These are phyloP conservation scores for rapeseed (Brassica napus) DNA, from an alignment of 345 rosid species.

Conservation along the genomic window DNA sequence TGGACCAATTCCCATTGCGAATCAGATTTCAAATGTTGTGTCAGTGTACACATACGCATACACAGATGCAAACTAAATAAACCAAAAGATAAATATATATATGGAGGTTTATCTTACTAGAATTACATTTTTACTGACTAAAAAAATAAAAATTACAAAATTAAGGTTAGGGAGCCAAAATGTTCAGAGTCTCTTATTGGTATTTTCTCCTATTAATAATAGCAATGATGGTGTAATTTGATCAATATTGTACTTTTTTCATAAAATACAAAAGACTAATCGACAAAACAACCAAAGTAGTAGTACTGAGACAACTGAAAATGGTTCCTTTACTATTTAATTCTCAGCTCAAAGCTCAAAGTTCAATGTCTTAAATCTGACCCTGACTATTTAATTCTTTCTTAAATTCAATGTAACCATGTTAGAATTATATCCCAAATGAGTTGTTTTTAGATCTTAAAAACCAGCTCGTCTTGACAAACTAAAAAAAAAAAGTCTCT, in stretches of 20 bases:
- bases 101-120: background rate
- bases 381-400: background rate
- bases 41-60: slow-evolving; percentile 19
- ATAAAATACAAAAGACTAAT: slow-evolving; percentile 24
- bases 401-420: slow-evolving; percentile 20
- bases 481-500: background rate
- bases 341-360: no score
- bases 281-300: slow-evolving; percentile 35
- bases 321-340: slow-evolving; percentile 35
- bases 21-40: slow-evolving; percentile 39
- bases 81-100: background rate
- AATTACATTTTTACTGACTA: slow-evolving; percentile 1
- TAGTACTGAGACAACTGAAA: slow-evolving; percentile 23
- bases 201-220: no score
- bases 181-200: no score
- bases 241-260: background rate
- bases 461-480: slow-evolving; percentile 8
- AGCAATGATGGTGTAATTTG: background rate
- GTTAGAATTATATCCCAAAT: background rate
- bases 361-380: slow-evolving; percentile 33
- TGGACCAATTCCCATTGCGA: slow-evolving; percentile 74
- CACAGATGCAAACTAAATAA: background rate
- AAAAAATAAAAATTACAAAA: background rate
- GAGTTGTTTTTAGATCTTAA: background rate
- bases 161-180: no score